Base-by-base conservation (phyloP, 1,284 basidiomycete species). In the Tilletiopsis washingtonensis region DNA sequence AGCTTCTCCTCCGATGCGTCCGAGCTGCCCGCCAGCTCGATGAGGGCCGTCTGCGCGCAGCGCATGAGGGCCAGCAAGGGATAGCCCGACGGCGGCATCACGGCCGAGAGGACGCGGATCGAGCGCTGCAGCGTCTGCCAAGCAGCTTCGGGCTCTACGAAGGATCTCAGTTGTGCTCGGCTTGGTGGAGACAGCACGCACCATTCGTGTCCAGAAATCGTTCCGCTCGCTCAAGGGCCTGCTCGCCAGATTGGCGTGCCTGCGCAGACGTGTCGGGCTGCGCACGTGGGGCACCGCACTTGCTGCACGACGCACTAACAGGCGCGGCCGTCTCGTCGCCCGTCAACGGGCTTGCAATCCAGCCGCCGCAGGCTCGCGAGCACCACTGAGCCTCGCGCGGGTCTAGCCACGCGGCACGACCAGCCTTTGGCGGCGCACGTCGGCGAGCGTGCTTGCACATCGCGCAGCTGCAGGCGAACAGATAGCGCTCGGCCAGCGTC, bases 51-150 rank as follows among this genome's bases (percentile, higher is more conserved):
- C 49, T 81, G 80, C 51, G 84, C 80, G 4, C 89, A 78, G 14
- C 85, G 81, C 6, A 81, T 77, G 14, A 93, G 75, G 0, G 81
- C 82, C 14, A 91, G 81, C 12, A 88, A 79, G 2, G 90, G 90
- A 60, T 89, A 82, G 42, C 49, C 53, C 15, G 62, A 64, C 11
- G 62, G 62, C 17, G 59, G 54, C 5, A 2, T 82, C 78, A 2
- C 82, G 80, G 0, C 80, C 78, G 3, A 74, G 71, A 36, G 86
- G 75, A 41, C 85, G 79, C 0, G 81, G 0, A 43, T 43, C 15
- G 23, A 9, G 7, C 17, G 5, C 27, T 45, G 15, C 29, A 43
- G 40, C 11, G 86, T 73, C 11, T 67, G 62, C 15, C 79, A 81
- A 2, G 86, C 87, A 34, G 12, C 12, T 34, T 11, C 12, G 12